Base-by-base conservation (phyloP, 805 yeast species). In the Suhomyces vadensis region DNA sequence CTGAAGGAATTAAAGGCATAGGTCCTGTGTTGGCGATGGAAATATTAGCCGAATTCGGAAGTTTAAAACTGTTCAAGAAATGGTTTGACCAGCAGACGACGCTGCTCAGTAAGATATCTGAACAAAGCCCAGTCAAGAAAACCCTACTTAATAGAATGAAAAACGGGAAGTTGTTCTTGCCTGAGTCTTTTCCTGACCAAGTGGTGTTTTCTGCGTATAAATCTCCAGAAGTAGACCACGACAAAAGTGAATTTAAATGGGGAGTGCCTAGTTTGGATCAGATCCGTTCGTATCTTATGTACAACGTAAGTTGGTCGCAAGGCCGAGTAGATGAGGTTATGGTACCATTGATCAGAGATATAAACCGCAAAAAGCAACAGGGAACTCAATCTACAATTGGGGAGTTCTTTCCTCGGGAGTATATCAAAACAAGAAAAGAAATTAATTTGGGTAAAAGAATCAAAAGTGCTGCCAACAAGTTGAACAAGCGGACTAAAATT, bases 11-110 rank as follows among this genome's bases (percentile, higher is more conserved):
- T 26, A 84, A 87, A 46, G 96, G 98, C 2, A 77, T 94, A 47
- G 99, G 99, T 1, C 97, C 97, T 0, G 98, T 94, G 1, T 75
- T 84, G 14, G 94, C 96, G 0, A 80, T 89, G 80, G 97, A 94
- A 61, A 78, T 94, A 14, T 56, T 94, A 26, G 96, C 95, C 0
- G 95, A 91, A 54, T 94, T 92, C 65, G 81, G 78, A 1, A 58
- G 61, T 20, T 60, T 81, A 24, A 41, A 55, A 17, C 41, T 56
- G 25, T 57, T 78, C 72, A 71, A 75, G 65, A 21, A 52, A 56
- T 51, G 87, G 92, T 89, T 81, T 77, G 85, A 66, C 62, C 49
- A 65, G 56, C 48, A 77, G 70, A 53, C 82, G 59, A 58, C 58
- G 54, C 49, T 54, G 8, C 22, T 24, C 14, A 7, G 13, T 9